Conservation (phyloP, 805 yeast genomes). For the Pichia nakasei region DNA sequence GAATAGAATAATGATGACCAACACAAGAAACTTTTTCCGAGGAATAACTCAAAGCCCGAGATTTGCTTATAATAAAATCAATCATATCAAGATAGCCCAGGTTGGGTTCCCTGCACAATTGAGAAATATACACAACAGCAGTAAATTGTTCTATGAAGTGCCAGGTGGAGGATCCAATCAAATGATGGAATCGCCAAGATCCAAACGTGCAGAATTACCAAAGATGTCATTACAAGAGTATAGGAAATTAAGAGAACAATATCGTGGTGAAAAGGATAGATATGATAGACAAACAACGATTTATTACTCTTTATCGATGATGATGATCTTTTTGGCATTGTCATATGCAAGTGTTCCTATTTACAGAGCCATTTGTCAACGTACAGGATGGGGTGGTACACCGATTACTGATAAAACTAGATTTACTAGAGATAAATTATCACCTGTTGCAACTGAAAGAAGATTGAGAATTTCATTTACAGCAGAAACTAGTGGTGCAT, state of each 20-base stretch:
- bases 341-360: constrained; percentile 90
- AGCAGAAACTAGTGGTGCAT: constrained; percentile 78
- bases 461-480: constrained; percentile 82
- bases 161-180: constrained; percentile 10
- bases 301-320: constrained; percentile 60
- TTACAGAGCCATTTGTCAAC: constrained; percentile 82
- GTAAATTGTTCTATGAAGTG: constrained; percentile 6
- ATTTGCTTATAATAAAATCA: neutral
- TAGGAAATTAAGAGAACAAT: constrained; percentile 19
- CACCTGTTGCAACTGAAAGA: constrained; percentile 79
- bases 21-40: neutral
- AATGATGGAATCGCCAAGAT: constrained; percentile 7
- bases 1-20: neutral
- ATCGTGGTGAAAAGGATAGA: constrained; percentile 21
- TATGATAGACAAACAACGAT: constrained; percentile 46
- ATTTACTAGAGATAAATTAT: constrained; percentile 78
- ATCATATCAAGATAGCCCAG: too few species aligned
- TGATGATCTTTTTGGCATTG: constrained; percentile 61
- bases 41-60: neutral
- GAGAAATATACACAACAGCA: constrained; percentile 4
- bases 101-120: neutral
- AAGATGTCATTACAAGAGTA: constrained; percentile 27
- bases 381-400: constrained; percentile 94
- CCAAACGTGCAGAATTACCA: constrained; percentile 17
- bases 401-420: constrained; percentile 79